Base-by-base conservation (phyloP, 495 filamentous ascomycete species). In the Poronia punctata region DNA sequence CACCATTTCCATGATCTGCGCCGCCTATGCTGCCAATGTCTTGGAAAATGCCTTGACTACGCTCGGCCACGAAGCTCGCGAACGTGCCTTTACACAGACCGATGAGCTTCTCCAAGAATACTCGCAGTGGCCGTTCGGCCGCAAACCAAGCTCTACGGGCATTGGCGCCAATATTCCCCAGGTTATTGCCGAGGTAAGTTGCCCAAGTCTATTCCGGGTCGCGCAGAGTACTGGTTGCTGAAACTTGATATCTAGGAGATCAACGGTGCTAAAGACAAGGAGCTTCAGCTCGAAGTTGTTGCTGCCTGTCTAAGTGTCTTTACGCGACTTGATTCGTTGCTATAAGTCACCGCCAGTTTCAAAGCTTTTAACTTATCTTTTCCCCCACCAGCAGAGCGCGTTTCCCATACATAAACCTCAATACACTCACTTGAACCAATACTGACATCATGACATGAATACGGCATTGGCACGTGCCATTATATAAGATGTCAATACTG, bases 11-110 rank as follows among this genome's bases (percentile, higher is more conserved):
- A 95, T 98, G 89, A 87, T 98, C 24, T 97, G 92, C 65, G 92
- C 92, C 25, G 90, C 92, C 16, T 97, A 98, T 65, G 92, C 92
- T 28, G 92, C 92, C 40, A 98, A 98, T 61, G 92, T 98, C 12
- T 72, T 98, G 40, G 92, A 98, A 66, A 97, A 98, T 61, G 92
- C 90, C n/a, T 65, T 98, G 47, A 82, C 83, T 27, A 93, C 83
- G 5, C 79, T 97, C 49, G 88, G 89, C 48, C 92, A 97, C 60
- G 93, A 97, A 64, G 78, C 87, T 20, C 73, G 93, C 40, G 92
- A 98, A 65, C 70, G 89, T 49, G 90, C 92, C 3, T 97, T 97
- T 61, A 85, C 86, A 6, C 90, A 95, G 72, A 92, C 95, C 17
- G 93, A 98, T 62, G 92, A 98, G 67, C 67, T 98, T 40, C 67